Conservation (phyloP, 2,329 filamentous ascomycete species). For the Chaetomiaceae sp. region DNA sequence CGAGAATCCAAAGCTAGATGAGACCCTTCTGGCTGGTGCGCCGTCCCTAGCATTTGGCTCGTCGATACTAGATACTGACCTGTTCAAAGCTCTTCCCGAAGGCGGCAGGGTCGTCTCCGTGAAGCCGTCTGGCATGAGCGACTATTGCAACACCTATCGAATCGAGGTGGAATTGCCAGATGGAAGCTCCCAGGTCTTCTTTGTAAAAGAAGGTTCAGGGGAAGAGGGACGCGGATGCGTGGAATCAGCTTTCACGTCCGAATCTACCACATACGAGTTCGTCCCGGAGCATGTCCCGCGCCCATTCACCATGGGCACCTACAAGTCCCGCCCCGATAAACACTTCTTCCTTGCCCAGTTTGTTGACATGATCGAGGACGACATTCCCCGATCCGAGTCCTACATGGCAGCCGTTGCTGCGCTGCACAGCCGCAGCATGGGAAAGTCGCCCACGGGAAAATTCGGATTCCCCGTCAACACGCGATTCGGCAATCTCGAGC, state of each 20-base stretch:
- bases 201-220: constrained; percentile 19
- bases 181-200: constrained; percentile 16
- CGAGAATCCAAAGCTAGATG: constrained; percentile 19
- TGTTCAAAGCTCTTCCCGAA: constrained; percentile 17
- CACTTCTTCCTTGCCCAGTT: constrained; percentile 29
- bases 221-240: constrained; percentile 19
- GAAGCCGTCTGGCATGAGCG: constrained; percentile 21
- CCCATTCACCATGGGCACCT: constrained; percentile 23
- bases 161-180: constrained; percentile 19
- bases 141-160: constrained; percentile 19
- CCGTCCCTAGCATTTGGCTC: neutral
- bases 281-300: constrained; percentile 25
- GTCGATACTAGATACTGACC: neutral
- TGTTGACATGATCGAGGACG: constrained; percentile 27
- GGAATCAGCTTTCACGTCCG: constrained; percentile 24
- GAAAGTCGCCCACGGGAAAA: constrained; percentile 22
- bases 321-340: constrained; percentile 21
- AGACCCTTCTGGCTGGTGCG: constrained; percentile 19
- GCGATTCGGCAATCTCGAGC: constrained; percentile 19
- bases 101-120: constrained; percentile 23
- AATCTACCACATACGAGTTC: constrained; percentile 23
- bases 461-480: constrained; percentile 26
- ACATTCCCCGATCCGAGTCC: constrained; percentile 19
- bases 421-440: constrained; percentile 28
- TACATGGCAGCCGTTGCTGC: constrained; percentile 24